phyloP scores from a whole-genome alignment of 345 rosid genomes.

The Cardamine chenopodiifolia region DNA sequence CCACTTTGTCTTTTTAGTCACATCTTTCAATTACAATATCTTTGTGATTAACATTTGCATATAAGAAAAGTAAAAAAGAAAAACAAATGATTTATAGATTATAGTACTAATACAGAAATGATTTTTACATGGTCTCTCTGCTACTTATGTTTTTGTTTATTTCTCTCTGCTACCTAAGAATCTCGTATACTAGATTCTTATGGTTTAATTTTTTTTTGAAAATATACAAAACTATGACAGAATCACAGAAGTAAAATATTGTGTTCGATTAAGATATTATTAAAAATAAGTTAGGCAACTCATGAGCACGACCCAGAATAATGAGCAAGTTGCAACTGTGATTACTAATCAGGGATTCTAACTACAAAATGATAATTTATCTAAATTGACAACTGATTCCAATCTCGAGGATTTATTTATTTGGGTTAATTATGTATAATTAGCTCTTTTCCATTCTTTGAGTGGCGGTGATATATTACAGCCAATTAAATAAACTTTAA shows the following conservation, averaged over 20 bases:
- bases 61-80: not conserved
- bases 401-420: constrained; percentile 10
- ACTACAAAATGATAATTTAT: not conserved
- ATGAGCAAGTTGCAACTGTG: constrained; percentile 22
- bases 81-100: not conserved
- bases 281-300: constrained; percentile 24
- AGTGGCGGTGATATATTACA: constrained; percentile 17
- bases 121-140: not conserved
- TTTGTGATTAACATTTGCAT: not conserved
- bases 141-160: not conserved
- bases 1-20: not conserved
- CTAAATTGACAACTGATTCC: constrained; percentile 7
- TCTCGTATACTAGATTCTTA: not conserved
- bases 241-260: not conserved
- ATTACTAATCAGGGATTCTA: constrained; percentile 7
- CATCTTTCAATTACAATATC: not conserved
- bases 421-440: not conserved
- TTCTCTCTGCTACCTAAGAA: not conserved
- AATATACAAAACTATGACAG: not conserved
- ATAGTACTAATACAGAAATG: not conserved
- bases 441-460: not conserved
- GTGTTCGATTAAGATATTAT: not conserved
- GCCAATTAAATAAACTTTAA: not conserved
- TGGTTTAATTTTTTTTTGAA: not conserved
- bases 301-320: constrained; percentile 28